Conservation (phyloP, 306 rosid species). For the Pueraria montana region DNA sequence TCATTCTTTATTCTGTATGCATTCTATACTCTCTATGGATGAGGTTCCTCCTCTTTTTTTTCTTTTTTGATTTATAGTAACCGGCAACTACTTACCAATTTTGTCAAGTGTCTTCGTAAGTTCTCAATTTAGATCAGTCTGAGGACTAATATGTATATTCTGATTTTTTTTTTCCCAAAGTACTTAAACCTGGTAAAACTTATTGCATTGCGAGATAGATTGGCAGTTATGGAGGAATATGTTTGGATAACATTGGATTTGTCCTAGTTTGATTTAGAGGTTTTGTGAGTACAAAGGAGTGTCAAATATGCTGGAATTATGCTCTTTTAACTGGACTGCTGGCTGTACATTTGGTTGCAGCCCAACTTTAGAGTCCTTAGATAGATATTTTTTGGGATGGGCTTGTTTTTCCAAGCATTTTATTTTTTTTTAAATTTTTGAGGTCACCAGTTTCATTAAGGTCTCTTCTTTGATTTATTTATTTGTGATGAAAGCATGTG, state of each 20-base stretch:
- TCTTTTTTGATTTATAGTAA: neutral
- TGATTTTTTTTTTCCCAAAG: neutral
- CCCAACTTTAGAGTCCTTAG: slow-evolving; percentile 1
- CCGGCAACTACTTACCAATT: neutral
- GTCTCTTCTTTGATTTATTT: slow-evolving; percentile 1
- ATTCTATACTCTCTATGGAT: neutral
- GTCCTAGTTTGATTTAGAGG: slow-evolving; percentile 3
- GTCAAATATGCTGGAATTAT: slow-evolving; percentile 13
- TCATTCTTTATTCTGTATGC: neutral
- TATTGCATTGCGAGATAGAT: too few relatives aligned
- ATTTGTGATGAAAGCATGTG: neutral
- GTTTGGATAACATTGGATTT: slow-evolving; percentile 12
- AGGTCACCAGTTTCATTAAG: neutral
- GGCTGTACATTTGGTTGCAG: slow-evolving; percentile 21
- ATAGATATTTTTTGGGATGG: neutral
- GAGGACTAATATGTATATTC: neutral
- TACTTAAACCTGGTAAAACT: slow-evolving; percentile 8
- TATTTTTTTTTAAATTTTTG: neutral
- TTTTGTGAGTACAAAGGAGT: slow-evolving; percentile 22
- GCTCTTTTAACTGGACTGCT: slow-evolving; percentile 4
- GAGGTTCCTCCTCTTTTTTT: neutral
- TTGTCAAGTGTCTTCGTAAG: neutral
- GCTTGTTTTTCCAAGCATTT: slow-evolving; percentile 9
- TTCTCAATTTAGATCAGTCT: slow-evolving; percentile 8
- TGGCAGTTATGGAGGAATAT: slow-evolving; percentile 22